Base-by-base conservation (phyloP, 1,284 basidiomycete species). In the Ustilago shanxiensis region DNA sequence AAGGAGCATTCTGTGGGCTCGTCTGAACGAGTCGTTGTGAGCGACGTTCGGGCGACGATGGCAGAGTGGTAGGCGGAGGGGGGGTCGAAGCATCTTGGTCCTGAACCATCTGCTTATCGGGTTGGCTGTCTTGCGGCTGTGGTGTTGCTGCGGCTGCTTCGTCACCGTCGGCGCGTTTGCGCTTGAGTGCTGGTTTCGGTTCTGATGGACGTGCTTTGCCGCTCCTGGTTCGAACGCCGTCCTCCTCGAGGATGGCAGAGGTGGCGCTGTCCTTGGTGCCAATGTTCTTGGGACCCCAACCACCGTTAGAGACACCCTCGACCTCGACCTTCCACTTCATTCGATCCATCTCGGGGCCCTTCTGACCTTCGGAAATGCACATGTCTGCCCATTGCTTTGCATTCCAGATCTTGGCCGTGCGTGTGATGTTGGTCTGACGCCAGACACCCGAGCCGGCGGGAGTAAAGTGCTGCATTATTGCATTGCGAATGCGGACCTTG, bases 341-440 rank as follows among this genome's bases (percentile, higher is more conserved):
- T 33, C 81, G 75, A 11, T 72, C 60, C 73, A 86, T 79, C 50
- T 83, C 70, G 22, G 84, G 84, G n/a, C 82, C 83, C 45, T 81
- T 77, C 49, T 80, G 80, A 24, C 49, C 71, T 14, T 67, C 49
- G n/a, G 66, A 53, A 35, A 66, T 33, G 60, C 83, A 84, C 22
- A 72, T 24, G 10, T 86, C 83, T 8, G 79, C 71, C 84, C 84
- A 86, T 58, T 84, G 82, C 75, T 84, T 84, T 20, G 76, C 79
- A 44, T 86, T 84, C 77, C 77, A 83, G 9, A 80, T 64, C 70
- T 83, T 83, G 44, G 70, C 68, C 0, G 81, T 79, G 29, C 79
- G 81, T 31, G 80, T 80, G 63, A 84, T 71, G 57, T 86, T 86
- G 49, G 82, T 81, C 63, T 84, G 82, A n/a, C 79, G 70, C 79